Base-by-base conservation (phyloP, 257 asterid genomes). In the Rubia yunnanensis region DNA sequence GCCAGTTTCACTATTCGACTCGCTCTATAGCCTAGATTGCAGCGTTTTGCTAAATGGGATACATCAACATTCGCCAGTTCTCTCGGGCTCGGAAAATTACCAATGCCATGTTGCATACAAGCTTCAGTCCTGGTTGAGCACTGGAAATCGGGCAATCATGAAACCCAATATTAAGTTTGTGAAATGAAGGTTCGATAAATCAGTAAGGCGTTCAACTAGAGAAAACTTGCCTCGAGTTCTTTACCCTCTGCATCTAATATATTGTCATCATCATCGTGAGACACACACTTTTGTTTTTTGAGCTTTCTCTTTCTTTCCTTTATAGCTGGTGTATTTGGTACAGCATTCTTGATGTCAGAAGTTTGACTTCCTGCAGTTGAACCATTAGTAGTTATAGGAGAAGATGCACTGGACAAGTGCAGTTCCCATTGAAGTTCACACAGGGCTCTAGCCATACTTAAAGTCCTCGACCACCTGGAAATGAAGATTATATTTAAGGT, bases 21-120 rank as follows among this genome's bases (percentile, higher is more conserved):
- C 34, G 97, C 95, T 75, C 97, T 76, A 73, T 90, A 90, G 14
- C 97, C 96, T 63, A 90, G 89, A 72, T 77, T 77, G 62, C 95
- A 90, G 36, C 89, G 84, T 66, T 66, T 80, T 2, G 89, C 84
- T 69, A 91, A 70, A 65, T 77, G 68, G 35, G 73, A 61, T 71
- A 76, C 89, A 73, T 91, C 85, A 31, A 88, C 82, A 60, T 60
- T 38, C 17, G 92, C 89, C 52, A 91, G 70, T 73, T 88, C 92
- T 63, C 69, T 77, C 2, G 92, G 84, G 79, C 88, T 83, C 1
- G 96, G 97, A 48, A 90, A 86, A 60, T 84, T 88, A 59, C 96
- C 96, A 57, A 80, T 72, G 34, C 31, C 69, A 56, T 32, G 38
- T 41, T 50, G 31, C 11, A 64, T 5, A 61, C 69, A 18, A 46